Base-by-base conservation (phyloP, 2,329 filamentous ascomycete species). In the Monilinia laxa region DNA sequence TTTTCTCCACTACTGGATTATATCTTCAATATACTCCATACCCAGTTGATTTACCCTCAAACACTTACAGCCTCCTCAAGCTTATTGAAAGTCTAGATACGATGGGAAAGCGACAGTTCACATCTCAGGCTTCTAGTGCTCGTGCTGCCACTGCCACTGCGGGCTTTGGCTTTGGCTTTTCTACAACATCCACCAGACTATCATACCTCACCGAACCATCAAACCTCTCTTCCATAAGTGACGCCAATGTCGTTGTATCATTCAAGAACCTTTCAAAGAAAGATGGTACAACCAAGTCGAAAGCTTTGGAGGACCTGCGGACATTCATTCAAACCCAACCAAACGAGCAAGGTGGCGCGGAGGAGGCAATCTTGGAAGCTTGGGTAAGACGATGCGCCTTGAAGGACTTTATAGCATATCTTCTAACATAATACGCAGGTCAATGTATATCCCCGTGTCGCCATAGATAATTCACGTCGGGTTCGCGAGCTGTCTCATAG, bases 221-320 rank as follows among this genome's bases (percentile, higher is more conserved):
- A 58, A 90, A 97, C 74, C 86, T 97, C 71, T 87, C 88, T 45
- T 81, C 81, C 54, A 87, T 99, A 68, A 90, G 88, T 55, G 89
- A 97, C 73, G 85, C 93, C 10, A 90, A 95, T 74, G 83, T 94
- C 49, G 87, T 94, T 49, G 93, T 98, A 18, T 87, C 89, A n/a
- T 92, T 97, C 80, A 96, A 97, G 79, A 97, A 96, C 73, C 80
- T 97, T 4, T 84, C 89, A 62, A 99, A 98, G 80, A 96, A 95
- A 79, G 94, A 97, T 80, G 90, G 89, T 74, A 96, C 88, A 14
- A 99, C 95, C 49, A 96, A 97, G 77, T 84, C 90, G 10, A 97
- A 94, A 77, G 94, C 92, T 0, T 81, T 99, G 38, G 93, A 98
- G 73, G 94, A 98, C 63, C 79, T 99, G 25, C 83, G 92, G 58